Base-by-base conservation (phyloP, 108 stramenopile genomes). In the Skeletonema grethae region DNA sequence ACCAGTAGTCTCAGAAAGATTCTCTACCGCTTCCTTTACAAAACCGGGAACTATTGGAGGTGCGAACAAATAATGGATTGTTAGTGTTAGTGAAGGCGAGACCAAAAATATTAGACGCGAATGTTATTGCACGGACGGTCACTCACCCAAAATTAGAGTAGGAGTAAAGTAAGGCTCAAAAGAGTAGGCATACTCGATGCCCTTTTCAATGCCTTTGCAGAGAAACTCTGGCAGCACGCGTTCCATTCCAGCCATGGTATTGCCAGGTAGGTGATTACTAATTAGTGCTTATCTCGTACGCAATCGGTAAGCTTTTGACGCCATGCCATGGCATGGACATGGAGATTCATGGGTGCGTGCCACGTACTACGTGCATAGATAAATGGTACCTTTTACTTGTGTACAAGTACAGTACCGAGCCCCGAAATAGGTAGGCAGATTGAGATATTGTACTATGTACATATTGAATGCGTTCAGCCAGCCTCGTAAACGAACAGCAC, bases 111-210 rank as follows among this genome's bases (percentile, higher is more conserved):
- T 73, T n/a, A 5, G 25, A 25, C 5, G 2, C 67, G 3, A 31
- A 31, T 28, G 61, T 9, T 38, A 0, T 22, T n/a, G 22, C 2
- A n/a, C n/a, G n/a, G 29, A 30, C 41, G 39, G 39, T 28, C 39
- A 90, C 95, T 81, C 82, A 95, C 95, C 95, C 10, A 96, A 77
- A 45, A 92, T 82, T 8, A 96, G 84, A 10, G 92, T 96, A 15
- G 86, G 86, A 50, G 86, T 92, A 28, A 67, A 81, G 50, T 87
- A 69, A 10, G 88, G 85, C 45, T 84, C 84, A 43, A 90, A 87
- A 22, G 86, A 82, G 76, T 95, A 95, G 9, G 91, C 78, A 24
- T 63, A 76, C 64, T 90, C 88, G 60, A 95, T 75, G 57, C 61
- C 67, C 11, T 25, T 64, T 45, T 92, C 87, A 45, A 95, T 82